Base-by-base conservation (phyloP, 1,139 yeast genomes). In the Waltiozyma sp. region DNA sequence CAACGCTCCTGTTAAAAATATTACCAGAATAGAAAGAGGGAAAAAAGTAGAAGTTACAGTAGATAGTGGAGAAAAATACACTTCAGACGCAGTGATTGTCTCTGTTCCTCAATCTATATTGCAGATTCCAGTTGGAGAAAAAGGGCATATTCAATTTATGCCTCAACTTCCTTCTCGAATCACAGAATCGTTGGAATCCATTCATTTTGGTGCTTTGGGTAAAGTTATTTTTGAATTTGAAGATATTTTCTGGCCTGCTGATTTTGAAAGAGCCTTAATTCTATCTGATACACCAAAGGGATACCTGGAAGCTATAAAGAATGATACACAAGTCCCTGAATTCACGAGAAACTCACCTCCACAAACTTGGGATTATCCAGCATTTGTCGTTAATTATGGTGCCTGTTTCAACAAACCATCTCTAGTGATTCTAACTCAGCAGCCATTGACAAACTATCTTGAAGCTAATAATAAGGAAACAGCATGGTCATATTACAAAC, bases 61-160 rank as follows among this genome's bases (percentile, higher is more conserved):
- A 8, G 48, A 46, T 0, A 50, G 56, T 19, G 66, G 66, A 4
- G 53, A 55, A 13, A 47, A 38, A 2, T 61, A 56, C 45, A 47
- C 50, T 4, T 70, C 77, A 38, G 74, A 78, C 40, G 78, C 75
- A 53, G 65, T 76, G 31, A 69, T 87, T 9, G 81, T 85, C 4
- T 78, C 95, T 0, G 77, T 82, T 11, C 95, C 96, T 0, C 82
- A 81, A 47, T 81, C 89, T 41, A 66, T 83, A 10, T 63, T 86
- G 38, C 68, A 66, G 8, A 50, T 68, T 8, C 54, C 61, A 0
- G 53, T 62, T 41, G 53, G 52, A 4, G 61, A 61, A 40, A 54
- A 63, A 19, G 71, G 72, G 0, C 43, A 43, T 16, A 73, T 86
- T 37, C 60, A 60, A 39, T 86, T 89, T 75, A 55, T 52, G 1